Evolutionary conservation across 495 filamentous ascomycete genomes (phyloP), one percentile per base, ranked within the genome.

Genomic region (Xylaria castorea): DNA sequence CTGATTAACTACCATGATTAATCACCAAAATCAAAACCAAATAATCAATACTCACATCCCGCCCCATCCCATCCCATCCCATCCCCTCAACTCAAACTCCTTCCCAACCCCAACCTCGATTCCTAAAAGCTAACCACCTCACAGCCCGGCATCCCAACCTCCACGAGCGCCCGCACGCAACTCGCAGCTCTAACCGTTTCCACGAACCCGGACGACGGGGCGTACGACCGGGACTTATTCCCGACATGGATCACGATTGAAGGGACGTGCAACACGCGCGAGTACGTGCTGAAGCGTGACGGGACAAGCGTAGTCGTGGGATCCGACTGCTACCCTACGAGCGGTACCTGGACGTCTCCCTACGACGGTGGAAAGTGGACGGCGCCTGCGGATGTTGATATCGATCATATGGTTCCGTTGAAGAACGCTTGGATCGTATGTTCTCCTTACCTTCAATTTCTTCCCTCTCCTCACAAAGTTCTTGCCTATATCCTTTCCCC

Each of bases 391-490:
- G 91, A 93, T 78, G 72, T 94, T 2, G 90, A 93, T 74, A 93
- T 94, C 69, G 92, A 94, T 75, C 92, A 94, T 79, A 82, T 94
- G 77, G 91, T 94, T 20, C 92, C 92, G 0, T 76, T 94, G 55
- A 89, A 88, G 75, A 91, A 93, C 77, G 91, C 92, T 9, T 94
- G 92, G 92, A 89, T 90, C 75, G 89, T 91, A 71, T 50, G 82
- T 75, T 50, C 9, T 67, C 1, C 55, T 36, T 57, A 12, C 27
- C 22, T n/a, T n/a, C 22, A 22, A 16, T 63, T 38, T 2, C 42
- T 32, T 55, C 65, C 20, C 30, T 53, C 30, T 67, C 12, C 32
- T 55, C 7, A 8, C 42, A 36, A 25, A 36, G n/a, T 7, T 58
- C 36, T 55, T 20, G 32, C 8, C n/a, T 25, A 3, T 3, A 34